Evolutionary conservation across 148 eudicot species (phyloP).

Genomic region (Fagopyrum esculentum): DNA sequence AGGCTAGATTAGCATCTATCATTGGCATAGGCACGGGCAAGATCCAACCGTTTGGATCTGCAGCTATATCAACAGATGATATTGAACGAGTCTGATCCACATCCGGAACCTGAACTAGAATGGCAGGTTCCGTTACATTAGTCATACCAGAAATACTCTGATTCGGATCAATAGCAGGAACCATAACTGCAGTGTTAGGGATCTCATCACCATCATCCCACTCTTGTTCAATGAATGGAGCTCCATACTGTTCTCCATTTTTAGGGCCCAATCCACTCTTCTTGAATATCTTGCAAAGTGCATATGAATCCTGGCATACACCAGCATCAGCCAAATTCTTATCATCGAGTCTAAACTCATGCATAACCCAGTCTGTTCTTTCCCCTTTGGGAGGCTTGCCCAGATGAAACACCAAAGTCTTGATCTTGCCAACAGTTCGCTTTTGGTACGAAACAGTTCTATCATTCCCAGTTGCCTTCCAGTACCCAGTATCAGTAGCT

Average conservation of each 20-base stretch:
- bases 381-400: conserved; percentile 61
- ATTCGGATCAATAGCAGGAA: not conserved
- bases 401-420: conserved; percentile 58
- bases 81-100: not conserved
- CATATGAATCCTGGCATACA: conserved; percentile 45
- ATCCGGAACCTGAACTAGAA: not conserved
- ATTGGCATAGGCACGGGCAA: not conserved
- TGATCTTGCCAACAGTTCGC: conserved; percentile 50
- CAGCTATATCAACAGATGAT: not conserved
- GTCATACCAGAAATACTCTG: conserved; percentile 5
- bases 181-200: not conserved
- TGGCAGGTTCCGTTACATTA: not conserved
- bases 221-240: conserved; percentile 10
- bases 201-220: conserved; percentile 5
- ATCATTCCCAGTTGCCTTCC: conserved; percentile 85
- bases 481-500: conserved; percentile 50
- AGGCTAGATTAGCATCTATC: not conserved
- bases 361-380: conserved; percentile 83
- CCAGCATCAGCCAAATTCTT: conserved; percentile 30
- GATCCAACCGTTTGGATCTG: not conserved
- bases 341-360: conserved; percentile 56
- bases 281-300: conserved; percentile 56
- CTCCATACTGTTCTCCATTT: conserved; percentile 20
- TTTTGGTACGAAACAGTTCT: conserved; percentile 25
- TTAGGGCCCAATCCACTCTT: conserved; percentile 72